Evolutionary conservation across 805 yeast species (phyloP), one percentile per base, ranked within the genome.

Genomic region (Hanseniaspora clermontiae): DNA sequence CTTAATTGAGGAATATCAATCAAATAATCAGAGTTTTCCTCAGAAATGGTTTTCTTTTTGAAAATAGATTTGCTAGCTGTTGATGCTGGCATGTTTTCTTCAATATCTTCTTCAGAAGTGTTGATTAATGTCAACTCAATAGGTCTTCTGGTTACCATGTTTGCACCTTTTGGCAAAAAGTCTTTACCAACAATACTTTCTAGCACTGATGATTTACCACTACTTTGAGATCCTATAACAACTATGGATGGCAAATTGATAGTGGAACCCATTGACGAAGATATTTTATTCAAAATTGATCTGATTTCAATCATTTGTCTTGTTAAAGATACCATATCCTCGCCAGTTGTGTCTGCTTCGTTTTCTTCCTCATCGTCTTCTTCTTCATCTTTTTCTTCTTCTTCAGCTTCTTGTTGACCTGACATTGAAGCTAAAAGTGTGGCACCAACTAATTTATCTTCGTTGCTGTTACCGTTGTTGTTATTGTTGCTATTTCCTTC

Each of bases 141-240:
- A 1, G 99, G 99, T 63, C 98, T 78, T 68, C 97, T 80, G 0
- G 99, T 93, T 37, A 95, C 98, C 98, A 93, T 95, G 66, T 95
- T 93, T 43, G 87, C 80, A 36, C 99, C 99, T 69, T 93, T 93
- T 38, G 99, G 99, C 58, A 93, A 72, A 62, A 93, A 93, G 67
- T 93, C 97, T 63, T 87, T 95, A n/a, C 99, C 99, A 5, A 93
- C 99, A 58, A 93, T 86, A 7, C 96, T 80, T 68, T 93, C 98
- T 49, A 93, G 75, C 1, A 93, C 98, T 1, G 97, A 91, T 0
- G 97, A 88, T 68, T 93, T 93, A 47, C 99, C 99, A 45, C 96
- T 87, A 8, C 95, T 86, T 72, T 93, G 99, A 1, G 97, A 91
- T 0, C 99, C 99, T 60, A 93, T 80, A 2, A 93, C 98, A 34